Evolutionary conservation across 2,329 filamentous ascomycete genomes (phyloP).

Genomic region (Fusarium goolgardi): DNA sequence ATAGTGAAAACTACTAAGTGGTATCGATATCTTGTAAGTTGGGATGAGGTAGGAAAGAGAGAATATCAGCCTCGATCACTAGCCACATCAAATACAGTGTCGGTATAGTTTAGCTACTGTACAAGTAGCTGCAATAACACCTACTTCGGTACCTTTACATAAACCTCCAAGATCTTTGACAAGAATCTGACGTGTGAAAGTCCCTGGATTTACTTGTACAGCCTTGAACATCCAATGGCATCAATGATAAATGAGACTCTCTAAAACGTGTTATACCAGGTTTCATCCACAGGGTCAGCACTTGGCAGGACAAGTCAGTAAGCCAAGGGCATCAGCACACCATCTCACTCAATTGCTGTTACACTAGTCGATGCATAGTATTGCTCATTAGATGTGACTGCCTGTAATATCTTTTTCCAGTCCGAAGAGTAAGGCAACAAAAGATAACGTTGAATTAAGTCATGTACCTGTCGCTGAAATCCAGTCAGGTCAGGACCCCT

Average conservation of each 20-base stretch:
- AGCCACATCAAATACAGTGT: slow-evolving; percentile 25
- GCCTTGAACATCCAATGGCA: neutral
- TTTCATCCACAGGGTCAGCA: slow-evolving; percentile 2
- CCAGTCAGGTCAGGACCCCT: neutral
- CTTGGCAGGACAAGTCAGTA: neutral
- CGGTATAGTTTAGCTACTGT: fast-evolving
- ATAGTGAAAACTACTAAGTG: neutral
- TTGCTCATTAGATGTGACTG: neutral
- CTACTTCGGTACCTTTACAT: no score
- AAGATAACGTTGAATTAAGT: neutral
- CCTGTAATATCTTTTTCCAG: neutral
- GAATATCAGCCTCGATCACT: slow-evolving; percentile 7
- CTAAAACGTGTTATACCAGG: no score
- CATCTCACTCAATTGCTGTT: neutral
- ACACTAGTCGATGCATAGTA: neutral
- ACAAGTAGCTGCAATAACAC: no score
- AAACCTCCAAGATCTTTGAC: no score
- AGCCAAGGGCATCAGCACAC: slow-evolving; percentile 5
- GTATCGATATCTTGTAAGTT: slow-evolving; percentile 21
- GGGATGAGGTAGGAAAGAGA: neutral
- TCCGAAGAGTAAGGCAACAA: neutral
- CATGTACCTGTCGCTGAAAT: neutral
- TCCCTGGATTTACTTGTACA: neutral
- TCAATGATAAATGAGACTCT: neutral
- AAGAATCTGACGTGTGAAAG: neutral